Evolutionary conservation across 805 yeast species (phyloP).

Genomic region (Teunomyces atbi): DNA sequence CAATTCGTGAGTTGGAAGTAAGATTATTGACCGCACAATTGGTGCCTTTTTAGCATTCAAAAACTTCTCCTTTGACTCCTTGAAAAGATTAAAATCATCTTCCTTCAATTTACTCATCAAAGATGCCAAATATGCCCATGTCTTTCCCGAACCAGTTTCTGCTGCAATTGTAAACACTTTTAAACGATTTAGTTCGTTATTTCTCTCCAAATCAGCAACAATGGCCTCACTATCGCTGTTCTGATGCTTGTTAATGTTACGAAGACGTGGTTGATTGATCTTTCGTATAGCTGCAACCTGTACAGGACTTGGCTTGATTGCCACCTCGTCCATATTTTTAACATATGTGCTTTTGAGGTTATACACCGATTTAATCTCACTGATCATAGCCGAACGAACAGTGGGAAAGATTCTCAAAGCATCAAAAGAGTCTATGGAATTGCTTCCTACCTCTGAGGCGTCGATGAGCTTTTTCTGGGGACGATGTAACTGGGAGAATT

Average conservation of each 20-base stretch:
- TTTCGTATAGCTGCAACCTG: constrained; percentile 72
- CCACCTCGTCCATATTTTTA: constrained; percentile 28
- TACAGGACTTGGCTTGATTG: constrained; percentile 68
- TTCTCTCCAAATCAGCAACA: constrained; percentile 23
- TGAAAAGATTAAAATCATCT: constrained; percentile 40
- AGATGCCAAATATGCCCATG: constrained; percentile 86
- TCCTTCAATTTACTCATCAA: constrained; percentile 65
- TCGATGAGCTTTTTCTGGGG: constrained; percentile 11
- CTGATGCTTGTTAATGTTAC: constrained; percentile 19
- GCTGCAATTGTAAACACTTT: constrained; percentile 83
- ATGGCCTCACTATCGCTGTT: constrained; percentile 23
- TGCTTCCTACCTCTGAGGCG: constrained; percentile 18
- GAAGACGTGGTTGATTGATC: constrained; percentile 43
- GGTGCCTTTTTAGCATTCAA: constrained; percentile 25
- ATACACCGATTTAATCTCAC: constrained; percentile 47
- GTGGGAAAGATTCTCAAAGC: constrained; percentile 65
- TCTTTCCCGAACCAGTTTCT: constrained; percentile 96
- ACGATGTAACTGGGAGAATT: constrained; percentile 19
- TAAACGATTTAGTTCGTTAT: constrained; percentile 33
- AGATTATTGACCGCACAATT: constrained; percentile 63
- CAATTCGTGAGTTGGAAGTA: constrained; percentile 87
- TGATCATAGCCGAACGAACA: constrained; percentile 58
- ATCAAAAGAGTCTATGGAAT: constrained; percentile 61
- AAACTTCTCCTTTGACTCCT: constrained; percentile 17
- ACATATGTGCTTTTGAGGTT: constrained; percentile 33